These are phyloP conservation scores for Spinacia oleracea DNA, from an alignment of 179 eudicot species.

Conservation along the genomic window DNA sequence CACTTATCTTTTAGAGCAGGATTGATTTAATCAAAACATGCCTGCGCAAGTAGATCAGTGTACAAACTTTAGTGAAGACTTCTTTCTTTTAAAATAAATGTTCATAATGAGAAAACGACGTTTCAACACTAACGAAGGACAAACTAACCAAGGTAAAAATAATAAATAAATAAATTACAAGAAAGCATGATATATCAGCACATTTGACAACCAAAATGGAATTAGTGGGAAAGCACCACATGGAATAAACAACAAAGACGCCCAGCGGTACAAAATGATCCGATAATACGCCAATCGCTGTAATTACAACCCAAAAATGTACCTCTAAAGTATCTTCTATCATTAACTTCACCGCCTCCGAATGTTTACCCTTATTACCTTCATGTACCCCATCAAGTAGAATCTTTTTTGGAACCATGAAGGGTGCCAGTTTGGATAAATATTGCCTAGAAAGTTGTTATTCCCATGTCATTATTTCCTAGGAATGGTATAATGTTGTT, in stretches of 20 bases:
- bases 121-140: neutral
- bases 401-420: no score
- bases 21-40: conserved; percentile 7
- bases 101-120: neutral
- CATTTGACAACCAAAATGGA: neutral
- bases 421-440: no score
- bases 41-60: neutral
- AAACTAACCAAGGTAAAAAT: neutral
- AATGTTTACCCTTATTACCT: neutral
- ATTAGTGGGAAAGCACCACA: neutral
- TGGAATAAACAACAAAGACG: neutral
- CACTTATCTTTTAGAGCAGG: neutral
- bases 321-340: neutral
- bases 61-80: neutral
- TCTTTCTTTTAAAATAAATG: neutral
- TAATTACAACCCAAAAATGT: neutral
- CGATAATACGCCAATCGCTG: neutral
- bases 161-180: neutral
- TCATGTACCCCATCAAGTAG: neutral
- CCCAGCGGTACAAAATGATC: neutral
- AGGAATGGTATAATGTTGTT: no score
- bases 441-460: neutral
- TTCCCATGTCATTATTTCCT: neutral
- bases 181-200: neutral
- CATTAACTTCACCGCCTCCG: neutral